These are phyloP conservation scores for Torulaspora maleeae DNA, from an alignment of 805 yeast species.

Conservation along the genomic window DNA sequence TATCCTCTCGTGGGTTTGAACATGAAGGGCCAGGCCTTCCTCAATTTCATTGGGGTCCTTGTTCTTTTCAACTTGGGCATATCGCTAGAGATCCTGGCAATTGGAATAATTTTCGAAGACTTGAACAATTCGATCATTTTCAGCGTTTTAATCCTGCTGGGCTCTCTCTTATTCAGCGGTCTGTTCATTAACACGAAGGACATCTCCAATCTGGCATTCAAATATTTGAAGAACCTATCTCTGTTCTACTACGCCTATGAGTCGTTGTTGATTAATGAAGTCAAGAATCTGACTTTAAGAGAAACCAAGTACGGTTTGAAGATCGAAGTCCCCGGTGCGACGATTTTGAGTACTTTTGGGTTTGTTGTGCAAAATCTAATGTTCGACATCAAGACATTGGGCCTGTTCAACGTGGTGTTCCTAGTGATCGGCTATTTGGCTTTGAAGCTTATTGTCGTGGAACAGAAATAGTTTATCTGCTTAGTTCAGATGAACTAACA, in stretches of 20 bases:
- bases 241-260: constrained; percentile 96
- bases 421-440: constrained; percentile 68
- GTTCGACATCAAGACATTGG: constrained; percentile 59
- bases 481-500: background rate
- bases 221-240: constrained; percentile 77
- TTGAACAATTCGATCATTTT: constrained; percentile 88
- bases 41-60: constrained; percentile 62
- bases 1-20: constrained; percentile 90
- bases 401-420: constrained; percentile 54
- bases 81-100: constrained; percentile 75
- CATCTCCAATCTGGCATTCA: constrained; percentile 49
- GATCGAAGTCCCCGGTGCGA: constrained; percentile 97
- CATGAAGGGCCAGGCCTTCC: constrained; percentile 67
- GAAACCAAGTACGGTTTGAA: constrained; percentile 90
- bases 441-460: constrained; percentile 68
- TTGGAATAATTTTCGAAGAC: constrained; percentile 83
- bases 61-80: constrained; percentile 83
- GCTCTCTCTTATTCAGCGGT: constrained; percentile 89
- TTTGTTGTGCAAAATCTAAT: constrained; percentile 75
- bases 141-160: constrained; percentile 77
- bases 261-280: constrained; percentile 88
- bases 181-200: constrained; percentile 81
- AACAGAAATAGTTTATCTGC: constrained; percentile 57
- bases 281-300: constrained; percentile 71
- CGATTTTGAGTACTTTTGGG: constrained; percentile 91